These are phyloP conservation scores for Fusarium udum DNA, from an alignment of 2,329 filamentous ascomycete species.

Conservation along the genomic window DNA sequence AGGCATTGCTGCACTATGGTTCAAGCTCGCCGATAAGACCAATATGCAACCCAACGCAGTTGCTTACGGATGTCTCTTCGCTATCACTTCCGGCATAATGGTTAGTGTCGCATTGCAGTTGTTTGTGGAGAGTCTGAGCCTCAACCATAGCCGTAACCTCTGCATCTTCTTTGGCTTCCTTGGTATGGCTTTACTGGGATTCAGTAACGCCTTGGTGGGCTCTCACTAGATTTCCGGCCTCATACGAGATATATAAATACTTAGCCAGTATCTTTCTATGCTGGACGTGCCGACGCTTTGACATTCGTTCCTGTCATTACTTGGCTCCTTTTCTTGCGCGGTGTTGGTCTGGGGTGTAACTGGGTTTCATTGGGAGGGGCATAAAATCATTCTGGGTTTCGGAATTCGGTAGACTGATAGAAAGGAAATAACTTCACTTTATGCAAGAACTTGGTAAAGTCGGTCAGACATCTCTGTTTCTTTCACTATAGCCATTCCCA, in stretches of 20 bases:
- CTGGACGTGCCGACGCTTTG: background rate
- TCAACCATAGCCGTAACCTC: conserved; percentile 81
- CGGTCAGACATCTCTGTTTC: background rate
- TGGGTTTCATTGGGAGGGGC: background rate
- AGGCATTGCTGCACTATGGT: conserved; percentile 84
- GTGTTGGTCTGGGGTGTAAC: conserved; percentile 18
- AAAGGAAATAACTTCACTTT: conserved; percentile 15
- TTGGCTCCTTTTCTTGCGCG: conserved; percentile 19
- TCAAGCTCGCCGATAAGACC: conserved; percentile 70
- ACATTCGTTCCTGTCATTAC: background rate
- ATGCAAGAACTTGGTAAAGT: background rate
- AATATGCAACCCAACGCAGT: conserved; percentile 62
- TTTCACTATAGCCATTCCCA: background rate
- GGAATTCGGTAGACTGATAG: conserved; percentile 27
- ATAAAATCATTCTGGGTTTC: conserved; percentile 8
- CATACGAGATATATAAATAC: background rate
- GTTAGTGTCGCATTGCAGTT: conserved; percentile 89
- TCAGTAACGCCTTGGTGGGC: conserved; percentile 86
- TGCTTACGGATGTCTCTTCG: conserved; percentile 86
- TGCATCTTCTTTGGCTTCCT: conserved; percentile 84
- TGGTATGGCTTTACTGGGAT: conserved; percentile 86
- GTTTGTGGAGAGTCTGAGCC: conserved; percentile 83
- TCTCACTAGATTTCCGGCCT: conserved; percentile 47
- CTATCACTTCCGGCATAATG: conserved; percentile 93
- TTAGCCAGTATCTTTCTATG: background rate